Percentiles rank a stretch among this genome's conserved stretches.
These are phyloP conservation scores for Viridothelium virens DNA, from an alignment of 495 filamentous ascomycete species.

Conservation along the genomic window DNA sequence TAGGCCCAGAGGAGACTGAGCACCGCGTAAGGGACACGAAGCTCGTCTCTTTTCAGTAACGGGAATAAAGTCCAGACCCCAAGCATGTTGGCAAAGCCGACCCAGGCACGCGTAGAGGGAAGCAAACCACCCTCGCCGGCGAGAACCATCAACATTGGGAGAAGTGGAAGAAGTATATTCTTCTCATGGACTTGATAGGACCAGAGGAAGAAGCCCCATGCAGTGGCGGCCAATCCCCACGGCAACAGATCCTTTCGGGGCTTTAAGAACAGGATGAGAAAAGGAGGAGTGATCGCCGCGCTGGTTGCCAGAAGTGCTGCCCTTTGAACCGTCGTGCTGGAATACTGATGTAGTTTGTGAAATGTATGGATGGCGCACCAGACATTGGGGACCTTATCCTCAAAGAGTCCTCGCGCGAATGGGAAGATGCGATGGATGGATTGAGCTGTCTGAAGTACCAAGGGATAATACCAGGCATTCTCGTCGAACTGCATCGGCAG, in stretches of 20 bases:
- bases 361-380: constrained; percentile 90
- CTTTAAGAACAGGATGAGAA: constrained; percentile 66
- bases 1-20: constrained; percentile 83
- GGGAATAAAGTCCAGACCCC: constrained; percentile 94
- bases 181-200: constrained; percentile 98
- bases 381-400: constrained; percentile 97
- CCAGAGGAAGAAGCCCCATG: constrained; percentile 96
- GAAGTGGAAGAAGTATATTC: constrained; percentile 79
- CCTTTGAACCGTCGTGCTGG: constrained; percentile 59
- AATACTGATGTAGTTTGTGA: constrained; percentile 65
- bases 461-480: constrained; percentile 58
- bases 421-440: constrained; percentile 85
- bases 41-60: constrained; percentile 72
- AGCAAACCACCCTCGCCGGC: constrained; percentile 67
- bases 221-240: constrained; percentile 66
- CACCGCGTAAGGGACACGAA: constrained; percentile 76
- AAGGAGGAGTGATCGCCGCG: constrained; percentile 66
- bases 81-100: constrained; percentile 85
- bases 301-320: constrained; percentile 69
- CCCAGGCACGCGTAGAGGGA: constrained; percentile 72
- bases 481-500: constrained; percentile 54
- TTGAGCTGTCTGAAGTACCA: constrained; percentile 69
- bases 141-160: constrained; percentile 84
- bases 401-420: constrained; percentile 87
- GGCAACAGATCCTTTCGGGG: constrained; percentile 71